These are phyloP conservation scores for Rhizophagus sp. DNA, from an alignment of 192 early-diverging fungal species.

Conservation along the genomic window DNA sequence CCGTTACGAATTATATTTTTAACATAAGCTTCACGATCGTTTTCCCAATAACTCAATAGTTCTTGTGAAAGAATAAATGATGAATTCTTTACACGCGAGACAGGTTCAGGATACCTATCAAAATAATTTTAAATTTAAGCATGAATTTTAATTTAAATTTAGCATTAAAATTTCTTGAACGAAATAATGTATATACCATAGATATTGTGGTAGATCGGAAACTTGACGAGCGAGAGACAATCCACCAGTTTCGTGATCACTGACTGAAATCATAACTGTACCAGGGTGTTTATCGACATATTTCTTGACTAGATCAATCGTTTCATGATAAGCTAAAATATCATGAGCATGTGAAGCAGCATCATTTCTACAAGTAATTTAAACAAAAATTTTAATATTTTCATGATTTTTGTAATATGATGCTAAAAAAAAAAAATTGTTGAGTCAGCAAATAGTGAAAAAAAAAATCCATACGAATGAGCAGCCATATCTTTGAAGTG, in stretches of 20 bases:
- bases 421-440: background rate
- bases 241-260: conserved; percentile 98
- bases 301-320: conserved; percentile 67
- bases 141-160: background rate
- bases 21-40: conserved; percentile 16
- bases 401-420: too few species aligned
- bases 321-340: conserved; percentile 86
- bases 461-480: conserved; percentile 56
- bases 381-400: background rate
- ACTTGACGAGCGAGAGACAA: conserved; percentile 81
- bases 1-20: conserved; percentile 5
- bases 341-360: conserved; percentile 90
- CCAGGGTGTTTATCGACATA: conserved; percentile 80
- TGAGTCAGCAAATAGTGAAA: background rate
- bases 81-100: conserved; percentile 72
- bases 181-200: conserved; percentile 46
- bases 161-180: background rate
- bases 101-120: conserved; percentile 65
- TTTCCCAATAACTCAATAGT: conserved; percentile 39
- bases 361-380: conserved; percentile 69
- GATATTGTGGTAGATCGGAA: conserved; percentile 80
- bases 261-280: conserved; percentile 87
- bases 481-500: conserved; percentile 45
- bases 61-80: conserved; percentile 53
- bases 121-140: background rate